Evolutionary conservation across 129 eudicot genomes (phyloP).

Genomic region (Escallonia herrerae): DNA sequence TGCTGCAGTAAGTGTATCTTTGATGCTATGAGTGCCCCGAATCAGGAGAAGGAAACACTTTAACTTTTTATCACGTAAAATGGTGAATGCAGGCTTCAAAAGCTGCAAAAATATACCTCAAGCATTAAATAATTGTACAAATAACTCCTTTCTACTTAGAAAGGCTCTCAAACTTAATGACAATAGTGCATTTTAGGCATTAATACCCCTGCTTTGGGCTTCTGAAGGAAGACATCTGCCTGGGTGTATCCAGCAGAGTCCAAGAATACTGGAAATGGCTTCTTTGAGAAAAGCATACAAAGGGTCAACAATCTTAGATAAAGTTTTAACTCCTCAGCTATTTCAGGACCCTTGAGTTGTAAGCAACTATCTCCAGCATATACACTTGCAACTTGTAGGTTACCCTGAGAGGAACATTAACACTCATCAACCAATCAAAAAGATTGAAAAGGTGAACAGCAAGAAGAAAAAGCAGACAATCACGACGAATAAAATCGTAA

Average conservation of each 20-base stretch:
- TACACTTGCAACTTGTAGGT: constrained; percentile 79
- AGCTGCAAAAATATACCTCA: constrained; percentile 43
- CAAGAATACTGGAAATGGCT: constrained; percentile 91
- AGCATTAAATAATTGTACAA: constrained; percentile 4
- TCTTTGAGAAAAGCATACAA: constrained; percentile 90
- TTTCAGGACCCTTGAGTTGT: constrained; percentile 69
- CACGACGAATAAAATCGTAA: no score
- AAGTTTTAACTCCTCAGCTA: constrained; percentile 56
- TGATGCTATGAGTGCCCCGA: constrained; percentile 97
- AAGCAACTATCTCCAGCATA: constrained; percentile 79
- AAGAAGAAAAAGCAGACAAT: no score
- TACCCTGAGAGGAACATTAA: constrained; percentile 44
- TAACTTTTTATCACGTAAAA: constrained; percentile 58
- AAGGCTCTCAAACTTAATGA: background rate
- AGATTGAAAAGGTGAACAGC: no score
- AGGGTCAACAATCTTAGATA: constrained; percentile 66
- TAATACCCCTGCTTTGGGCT: constrained; percentile 96
- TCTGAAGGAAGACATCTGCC: constrained; percentile 78
- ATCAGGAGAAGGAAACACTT: constrained; percentile 83
- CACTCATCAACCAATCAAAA: background rate
- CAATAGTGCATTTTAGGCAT: background rate
- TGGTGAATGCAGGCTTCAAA: constrained; percentile 95
- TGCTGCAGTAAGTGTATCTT: constrained; percentile 95
- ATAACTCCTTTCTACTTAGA: background rate
- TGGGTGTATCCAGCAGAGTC: constrained; percentile 86